Conservation (phyloP, 768 basidiomycete genomes). For the Boletus patriciae region DNA sequence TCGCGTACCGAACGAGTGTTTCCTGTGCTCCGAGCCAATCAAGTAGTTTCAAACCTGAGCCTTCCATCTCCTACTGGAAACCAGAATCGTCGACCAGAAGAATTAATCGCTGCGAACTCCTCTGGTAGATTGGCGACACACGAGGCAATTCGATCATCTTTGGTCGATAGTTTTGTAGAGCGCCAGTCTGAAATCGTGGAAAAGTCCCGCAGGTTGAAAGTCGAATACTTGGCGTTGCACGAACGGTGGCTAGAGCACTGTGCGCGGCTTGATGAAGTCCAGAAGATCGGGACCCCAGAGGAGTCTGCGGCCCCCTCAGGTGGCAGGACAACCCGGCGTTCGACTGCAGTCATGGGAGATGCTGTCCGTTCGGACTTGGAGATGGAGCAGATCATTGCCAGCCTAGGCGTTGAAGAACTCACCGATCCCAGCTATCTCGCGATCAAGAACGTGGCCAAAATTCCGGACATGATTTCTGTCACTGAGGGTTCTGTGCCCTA, state of each 20-base stretch:
- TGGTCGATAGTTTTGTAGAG: constrained; percentile 55
- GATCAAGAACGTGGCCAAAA: constrained; percentile 75
- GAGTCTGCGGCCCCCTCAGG: constrained; percentile 42
- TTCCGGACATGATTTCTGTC: constrained; percentile 89
- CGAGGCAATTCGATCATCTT: constrained; percentile 43
- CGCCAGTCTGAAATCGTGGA: constrained; percentile 49
- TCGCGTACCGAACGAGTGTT: constrained; percentile 60
- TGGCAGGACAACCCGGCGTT: constrained; percentile 70
- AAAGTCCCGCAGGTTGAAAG: constrained; percentile 57
- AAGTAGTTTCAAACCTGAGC: constrained; percentile 40
- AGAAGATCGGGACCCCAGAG: constrained; percentile 34
- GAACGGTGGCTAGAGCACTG: constrained; percentile 75
- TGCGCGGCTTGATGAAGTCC: constrained; percentile 56
- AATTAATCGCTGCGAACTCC: constrained; percentile 41
- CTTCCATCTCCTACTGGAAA: constrained; percentile 30
- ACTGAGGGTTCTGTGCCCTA: constrained; percentile 58
- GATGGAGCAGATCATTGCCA: constrained; percentile 97
- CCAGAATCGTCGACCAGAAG: constrained; percentile 49
- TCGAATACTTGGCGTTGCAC: constrained; percentile 69
- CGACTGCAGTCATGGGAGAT: constrained; percentile 73
- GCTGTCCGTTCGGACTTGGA: constrained; percentile 93
- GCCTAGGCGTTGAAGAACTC: constrained; percentile 86
- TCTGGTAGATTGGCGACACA: constrained; percentile 40
- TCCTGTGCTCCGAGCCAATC: constrained; percentile 64
- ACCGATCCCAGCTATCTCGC: constrained; percentile 93